Evolutionary conservation across 2,329 filamentous ascomycete genomes (phyloP).

Genomic region (Phyllosticta citrichinensis): DNA sequence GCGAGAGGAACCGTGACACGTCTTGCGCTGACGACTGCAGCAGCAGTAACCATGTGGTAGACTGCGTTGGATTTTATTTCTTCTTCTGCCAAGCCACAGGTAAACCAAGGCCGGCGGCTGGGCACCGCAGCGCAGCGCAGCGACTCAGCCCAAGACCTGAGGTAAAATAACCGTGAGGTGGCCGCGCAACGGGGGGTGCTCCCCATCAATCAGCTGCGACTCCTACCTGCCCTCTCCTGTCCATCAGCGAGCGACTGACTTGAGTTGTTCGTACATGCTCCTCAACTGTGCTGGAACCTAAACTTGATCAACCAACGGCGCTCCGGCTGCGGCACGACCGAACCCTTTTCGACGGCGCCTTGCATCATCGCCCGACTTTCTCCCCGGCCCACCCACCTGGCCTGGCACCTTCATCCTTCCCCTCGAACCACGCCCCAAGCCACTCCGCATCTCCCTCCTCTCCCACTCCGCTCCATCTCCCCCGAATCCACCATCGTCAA

Average conservation of each 20-base stretch:
- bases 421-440: conserved; percentile 11
- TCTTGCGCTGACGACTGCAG: not conserved
- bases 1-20: not conserved
- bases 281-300: no score
- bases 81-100: not conserved
- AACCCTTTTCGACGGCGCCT: conserved; percentile 7
- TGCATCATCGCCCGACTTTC: conserved; percentile 18
- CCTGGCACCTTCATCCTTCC: conserved; percentile 9
- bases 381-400: conserved; percentile 2
- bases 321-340: not conserved
- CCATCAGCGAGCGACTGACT: not conserved
- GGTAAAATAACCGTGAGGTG: not conserved
- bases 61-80: no score
- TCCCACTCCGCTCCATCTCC: not conserved
- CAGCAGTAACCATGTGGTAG: no score
- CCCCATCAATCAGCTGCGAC: not conserved
- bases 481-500: not conserved
- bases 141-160: not conserved
- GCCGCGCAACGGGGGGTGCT: not conserved
- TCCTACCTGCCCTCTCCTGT: conserved; percentile 7
- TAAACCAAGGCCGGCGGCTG: not conserved
- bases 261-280: no score
- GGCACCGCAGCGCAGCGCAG: not conserved
- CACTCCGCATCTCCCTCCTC: not conserved
- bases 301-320: not conserved